Conservation (phyloP, 192 early-diverging fungal species). For the Rhizophagus sp. region DNA sequence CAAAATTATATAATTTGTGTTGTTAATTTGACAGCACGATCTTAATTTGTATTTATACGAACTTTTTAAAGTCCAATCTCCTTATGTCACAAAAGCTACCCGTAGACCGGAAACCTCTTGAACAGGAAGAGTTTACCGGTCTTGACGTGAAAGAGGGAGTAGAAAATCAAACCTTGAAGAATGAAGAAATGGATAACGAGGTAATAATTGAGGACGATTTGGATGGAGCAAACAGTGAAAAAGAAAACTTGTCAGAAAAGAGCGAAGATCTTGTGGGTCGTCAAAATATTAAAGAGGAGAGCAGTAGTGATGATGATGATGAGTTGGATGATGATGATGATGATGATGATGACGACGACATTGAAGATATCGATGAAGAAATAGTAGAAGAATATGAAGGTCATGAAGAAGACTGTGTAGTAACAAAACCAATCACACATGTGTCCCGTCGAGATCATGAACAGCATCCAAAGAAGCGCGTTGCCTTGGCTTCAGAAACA, state of each 20-base stretch:
- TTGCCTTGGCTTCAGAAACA: conserved; percentile 29
- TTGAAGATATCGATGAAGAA: conserved; percentile 28
- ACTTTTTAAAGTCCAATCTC: neutral
- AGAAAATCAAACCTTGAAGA: neutral
- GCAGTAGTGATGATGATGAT: conserved; percentile 37
- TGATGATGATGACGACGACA: conserved; percentile 36
- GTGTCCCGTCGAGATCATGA: conserved; percentile 12
- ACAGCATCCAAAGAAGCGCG: conserved; percentile 26
- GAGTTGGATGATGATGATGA: conserved; percentile 38
- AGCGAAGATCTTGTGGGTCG: neutral
- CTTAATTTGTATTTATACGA: neutral
- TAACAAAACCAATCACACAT: conserved; percentile 28
- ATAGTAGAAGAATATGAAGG: conserved; percentile 18
- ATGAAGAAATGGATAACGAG: conserved; percentile 5
- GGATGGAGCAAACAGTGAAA: conserved; percentile 2
- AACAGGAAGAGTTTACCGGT: conserved; percentile 7
- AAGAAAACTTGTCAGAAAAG: conserved; percentile 4
- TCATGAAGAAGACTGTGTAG: conserved; percentile 22
- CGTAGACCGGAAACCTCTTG: conserved; percentile 6
- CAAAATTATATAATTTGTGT: neutral
- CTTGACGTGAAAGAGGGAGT: neutral
- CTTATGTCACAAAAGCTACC: conserved; percentile 25
- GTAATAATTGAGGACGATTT: neutral
- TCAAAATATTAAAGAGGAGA: neutral
- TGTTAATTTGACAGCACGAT: neutral